These are phyloP conservation scores for Pseudozyma sp. DNA, from an alignment of 1,284 basidiomycete genomes.

Conservation along the genomic window DNA sequence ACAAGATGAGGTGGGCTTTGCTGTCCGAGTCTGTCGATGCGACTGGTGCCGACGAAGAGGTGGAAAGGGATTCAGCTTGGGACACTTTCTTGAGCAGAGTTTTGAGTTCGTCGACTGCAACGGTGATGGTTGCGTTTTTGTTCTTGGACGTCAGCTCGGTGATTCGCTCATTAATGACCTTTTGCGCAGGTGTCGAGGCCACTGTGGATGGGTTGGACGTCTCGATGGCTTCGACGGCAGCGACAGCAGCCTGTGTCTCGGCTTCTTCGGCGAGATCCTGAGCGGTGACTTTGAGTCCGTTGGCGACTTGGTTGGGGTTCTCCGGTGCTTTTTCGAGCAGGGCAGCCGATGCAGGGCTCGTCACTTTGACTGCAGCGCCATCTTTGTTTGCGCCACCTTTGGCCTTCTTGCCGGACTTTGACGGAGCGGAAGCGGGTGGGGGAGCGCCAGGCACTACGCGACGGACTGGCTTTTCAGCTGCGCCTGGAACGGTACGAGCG, in stretches of 20 bases:
- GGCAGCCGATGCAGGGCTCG: slow-evolving; percentile 36
- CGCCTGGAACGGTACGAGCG: slow-evolving; percentile 27
- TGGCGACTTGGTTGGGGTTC: slow-evolving; percentile 34
- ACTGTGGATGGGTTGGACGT: neutral
- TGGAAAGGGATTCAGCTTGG: slow-evolving; percentile 13
- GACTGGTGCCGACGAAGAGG: slow-evolving; percentile 4
- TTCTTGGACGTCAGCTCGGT: slow-evolving; percentile 11
- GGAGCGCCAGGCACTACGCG: slow-evolving; percentile 41
- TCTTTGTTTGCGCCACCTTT: slow-evolving; percentile 9
- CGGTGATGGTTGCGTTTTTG: slow-evolving; percentile 35
- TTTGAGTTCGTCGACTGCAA: slow-evolving; percentile 36
- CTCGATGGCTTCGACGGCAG: slow-evolving; percentile 34
- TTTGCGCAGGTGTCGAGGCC: slow-evolving; percentile 31
- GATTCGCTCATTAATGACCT: slow-evolving; percentile 30
- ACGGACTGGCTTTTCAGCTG: slow-evolving; percentile 38
- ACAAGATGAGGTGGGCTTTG: slow-evolving; percentile 32
- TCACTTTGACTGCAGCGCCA: slow-evolving; percentile 22
- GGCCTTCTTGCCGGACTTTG: slow-evolving; percentile 31
- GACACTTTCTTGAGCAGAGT: slow-evolving; percentile 29
- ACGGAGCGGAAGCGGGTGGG: slow-evolving; percentile 27
- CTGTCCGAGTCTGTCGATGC: slow-evolving; percentile 7
- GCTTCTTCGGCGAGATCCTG: slow-evolving; percentile 44
- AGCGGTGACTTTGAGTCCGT: slow-evolving; percentile 38
- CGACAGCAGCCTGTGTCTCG: slow-evolving; percentile 39
- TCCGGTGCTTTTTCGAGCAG: slow-evolving; percentile 34